These are phyloP conservation scores for Pseudopyrenochaeta lycopersici DNA, from an alignment of 2,329 filamentous ascomycete species.

Conservation along the genomic window DNA sequence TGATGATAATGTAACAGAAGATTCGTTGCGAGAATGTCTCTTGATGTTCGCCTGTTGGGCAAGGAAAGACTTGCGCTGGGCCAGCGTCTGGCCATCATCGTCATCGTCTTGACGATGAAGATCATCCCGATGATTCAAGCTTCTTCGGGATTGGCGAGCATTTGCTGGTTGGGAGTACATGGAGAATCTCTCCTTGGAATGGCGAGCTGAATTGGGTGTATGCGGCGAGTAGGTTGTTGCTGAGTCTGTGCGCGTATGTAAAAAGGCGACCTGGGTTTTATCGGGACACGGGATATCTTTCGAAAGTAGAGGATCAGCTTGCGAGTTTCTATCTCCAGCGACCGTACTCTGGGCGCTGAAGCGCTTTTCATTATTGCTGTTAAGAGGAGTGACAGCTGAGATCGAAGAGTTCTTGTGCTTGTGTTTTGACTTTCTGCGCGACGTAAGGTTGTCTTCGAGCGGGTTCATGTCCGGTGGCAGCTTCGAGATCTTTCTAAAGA, in stretches of 20 bases:
- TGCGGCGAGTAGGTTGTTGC: slow-evolving; percentile 63
- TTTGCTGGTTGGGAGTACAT: slow-evolving; percentile 52
- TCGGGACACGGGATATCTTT: slow-evolving; percentile 42
- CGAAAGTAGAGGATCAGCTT: slow-evolving; percentile 38
- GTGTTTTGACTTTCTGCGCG: slow-evolving; percentile 68
- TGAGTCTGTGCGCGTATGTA: slow-evolving; percentile 77
- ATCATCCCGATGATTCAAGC: slow-evolving; percentile 46
- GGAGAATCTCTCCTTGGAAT: slow-evolving; percentile 61
- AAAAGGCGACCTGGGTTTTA: slow-evolving; percentile 73
- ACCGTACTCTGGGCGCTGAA: slow-evolving; percentile 59
- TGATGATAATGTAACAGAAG: slow-evolving; percentile 33
- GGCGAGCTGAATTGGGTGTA: slow-evolving; percentile 60
- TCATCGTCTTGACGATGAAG: slow-evolving; percentile 34
- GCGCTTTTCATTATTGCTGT: slow-evolving; percentile 68
- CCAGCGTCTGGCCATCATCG: slow-evolving; percentile 40
- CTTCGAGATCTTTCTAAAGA: slow-evolving; percentile 82
- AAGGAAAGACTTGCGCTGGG: slow-evolving; percentile 45
- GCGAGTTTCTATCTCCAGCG: slow-evolving; percentile 44
- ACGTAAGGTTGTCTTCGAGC: slow-evolving; percentile 84
- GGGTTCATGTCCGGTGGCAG: slow-evolving; percentile 97
- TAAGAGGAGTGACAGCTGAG: slow-evolving; percentile 53
- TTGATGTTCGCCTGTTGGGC: slow-evolving; percentile 46
- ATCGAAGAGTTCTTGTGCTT: slow-evolving; percentile 75
- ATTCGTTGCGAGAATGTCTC: slow-evolving; percentile 36
- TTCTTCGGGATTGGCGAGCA: slow-evolving; percentile 47